Evolutionary conservation across 108 stramenopile genomes (phyloP).

Genomic region (Bacterosira constricta): DNA sequence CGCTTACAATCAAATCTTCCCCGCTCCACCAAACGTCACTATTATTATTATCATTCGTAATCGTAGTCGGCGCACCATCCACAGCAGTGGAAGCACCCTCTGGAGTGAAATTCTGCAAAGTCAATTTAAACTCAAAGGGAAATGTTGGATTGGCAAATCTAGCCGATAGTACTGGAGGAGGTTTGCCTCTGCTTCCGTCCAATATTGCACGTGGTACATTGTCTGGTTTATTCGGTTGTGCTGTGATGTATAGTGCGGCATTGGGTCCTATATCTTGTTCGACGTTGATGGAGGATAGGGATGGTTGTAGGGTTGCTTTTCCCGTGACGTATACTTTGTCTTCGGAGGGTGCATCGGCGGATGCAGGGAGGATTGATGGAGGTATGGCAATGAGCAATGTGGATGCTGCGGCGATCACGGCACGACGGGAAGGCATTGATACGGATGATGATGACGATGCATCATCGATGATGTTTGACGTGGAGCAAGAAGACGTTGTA

Average conservation of each 20-base stretch:
- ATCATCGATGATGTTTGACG: too few relatives aligned
- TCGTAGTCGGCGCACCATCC: background rate
- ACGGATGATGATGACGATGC: too few relatives aligned
- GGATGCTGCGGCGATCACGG: too few relatives aligned
- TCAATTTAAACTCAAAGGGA: constrained; percentile 52
- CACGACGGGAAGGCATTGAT: too few relatives aligned
- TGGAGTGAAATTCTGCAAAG: constrained; percentile 43
- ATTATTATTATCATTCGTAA: background rate
- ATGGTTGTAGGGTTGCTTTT: too few relatives aligned
- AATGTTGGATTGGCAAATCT: constrained; percentile 51
- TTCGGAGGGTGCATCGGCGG: too few relatives aligned
- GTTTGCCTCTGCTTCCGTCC: constrained; percentile 56
- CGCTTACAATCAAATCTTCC: constrained; percentile 62
- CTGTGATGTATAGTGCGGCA: constrained; percentile 66
- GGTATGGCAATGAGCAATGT: too few relatives aligned
- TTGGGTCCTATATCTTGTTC: too few relatives aligned
- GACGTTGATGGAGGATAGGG: too few relatives aligned
- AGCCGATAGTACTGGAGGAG: constrained; percentile 25
- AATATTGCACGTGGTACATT: constrained; percentile 64
- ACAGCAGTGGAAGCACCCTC: constrained; percentile 42
- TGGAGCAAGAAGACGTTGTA: too few relatives aligned
- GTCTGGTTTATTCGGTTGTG: constrained; percentile 54
- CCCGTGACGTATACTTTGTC: too few relatives aligned
- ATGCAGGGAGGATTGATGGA: too few relatives aligned
- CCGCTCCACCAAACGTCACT: constrained; percentile 51